phyloP scores from a whole-genome alignment of 2,329 filamentous ascomycete species.

The Trichoderma semiorbis region DNA sequence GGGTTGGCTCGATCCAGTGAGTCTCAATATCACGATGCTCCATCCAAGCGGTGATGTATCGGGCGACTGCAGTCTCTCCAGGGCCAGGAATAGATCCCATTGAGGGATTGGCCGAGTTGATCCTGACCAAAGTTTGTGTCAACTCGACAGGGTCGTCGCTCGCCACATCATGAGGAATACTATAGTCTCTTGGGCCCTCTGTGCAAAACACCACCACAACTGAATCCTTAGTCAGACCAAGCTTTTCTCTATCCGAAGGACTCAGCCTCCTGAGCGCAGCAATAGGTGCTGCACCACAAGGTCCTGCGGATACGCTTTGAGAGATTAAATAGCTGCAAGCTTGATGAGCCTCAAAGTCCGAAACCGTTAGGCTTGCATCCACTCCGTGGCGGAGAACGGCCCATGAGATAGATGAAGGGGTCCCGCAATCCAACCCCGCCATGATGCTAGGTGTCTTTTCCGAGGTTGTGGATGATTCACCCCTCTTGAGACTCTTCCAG shows the following conservation, averaged over 20 bases:
- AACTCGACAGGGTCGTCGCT: constrained; percentile 40
- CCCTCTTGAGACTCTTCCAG: constrained; percentile 47
- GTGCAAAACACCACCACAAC: constrained; percentile 65
- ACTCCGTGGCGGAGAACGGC: constrained; percentile 54
- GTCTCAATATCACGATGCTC: constrained; percentile 49
- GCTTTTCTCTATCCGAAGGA: constrained; percentile 30
- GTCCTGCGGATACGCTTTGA: constrained; percentile 50
- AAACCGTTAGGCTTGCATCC: constrained; percentile 58
- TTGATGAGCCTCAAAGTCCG: constrained; percentile 59
- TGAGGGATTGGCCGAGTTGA: constrained; percentile 48
- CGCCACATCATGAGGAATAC: constrained; percentile 39
- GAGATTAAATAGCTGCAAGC: constrained; percentile 52
- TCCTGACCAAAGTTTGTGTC: constrained; percentile 44
- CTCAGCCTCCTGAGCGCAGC: constrained; percentile 53
- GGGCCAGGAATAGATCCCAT: constrained; percentile 40
- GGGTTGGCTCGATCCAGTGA: constrained; percentile 45
- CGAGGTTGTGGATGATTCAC: constrained; percentile 47
- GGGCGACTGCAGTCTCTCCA: constrained; percentile 45
- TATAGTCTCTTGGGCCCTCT: constrained; percentile 52
- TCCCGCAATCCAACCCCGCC: constrained; percentile 71
- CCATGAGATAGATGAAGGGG: constrained; percentile 64
- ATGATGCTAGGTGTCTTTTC: constrained; percentile 64
- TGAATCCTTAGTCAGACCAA: constrained; percentile 44
- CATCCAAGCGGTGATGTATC: constrained; percentile 48
- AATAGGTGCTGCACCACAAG: constrained; percentile 60